phyloP scores from a whole-genome alignment of 352 stramenopile genomes.

The Phytophthora cryptogea region DNA sequence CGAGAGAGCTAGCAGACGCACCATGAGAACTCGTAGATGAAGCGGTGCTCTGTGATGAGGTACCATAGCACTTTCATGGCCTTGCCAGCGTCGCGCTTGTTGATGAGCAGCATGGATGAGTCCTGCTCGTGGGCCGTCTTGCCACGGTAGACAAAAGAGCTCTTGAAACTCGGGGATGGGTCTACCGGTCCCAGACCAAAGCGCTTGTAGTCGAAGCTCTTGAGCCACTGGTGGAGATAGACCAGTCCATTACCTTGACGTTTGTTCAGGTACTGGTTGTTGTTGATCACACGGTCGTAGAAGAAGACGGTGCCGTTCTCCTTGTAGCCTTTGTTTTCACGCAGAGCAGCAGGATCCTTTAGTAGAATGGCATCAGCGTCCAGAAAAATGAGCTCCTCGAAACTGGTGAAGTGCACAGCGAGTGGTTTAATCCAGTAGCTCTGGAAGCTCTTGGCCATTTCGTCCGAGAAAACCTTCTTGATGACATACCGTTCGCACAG shows the following conservation, averaged over 20 bases:
- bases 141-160: constrained; percentile 47
- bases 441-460: constrained; percentile 39
- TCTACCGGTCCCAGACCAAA: constrained; percentile 36
- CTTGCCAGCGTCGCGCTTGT: constrained; percentile 51
- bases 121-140: constrained; percentile 69
- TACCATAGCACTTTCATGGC: constrained; percentile 70
- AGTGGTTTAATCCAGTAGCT: constrained; percentile 59
- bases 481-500: constrained; percentile 38
- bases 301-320: constrained; percentile 48
- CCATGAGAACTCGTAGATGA: constrained; percentile 68
- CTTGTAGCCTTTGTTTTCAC: constrained; percentile 47
- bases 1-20: constrained; percentile 4
- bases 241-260: constrained; percentile 25
- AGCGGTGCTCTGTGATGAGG: constrained; percentile 68
- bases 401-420: constrained; percentile 47
- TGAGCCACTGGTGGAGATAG: constrained; percentile 55
- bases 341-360: constrained; percentile 34
- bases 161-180: constrained; percentile 36
- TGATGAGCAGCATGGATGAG: constrained; percentile 71
- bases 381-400: constrained; percentile 55
- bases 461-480: constrained; percentile 32
- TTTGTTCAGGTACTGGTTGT: constrained; percentile 58
- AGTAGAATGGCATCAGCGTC: constrained; percentile 53
- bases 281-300: constrained; percentile 48
- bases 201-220: constrained; percentile 57